phyloP scores from a whole-genome alignment of 1,284 basidiomycete species.

The Marasmius fiardii region DNA sequence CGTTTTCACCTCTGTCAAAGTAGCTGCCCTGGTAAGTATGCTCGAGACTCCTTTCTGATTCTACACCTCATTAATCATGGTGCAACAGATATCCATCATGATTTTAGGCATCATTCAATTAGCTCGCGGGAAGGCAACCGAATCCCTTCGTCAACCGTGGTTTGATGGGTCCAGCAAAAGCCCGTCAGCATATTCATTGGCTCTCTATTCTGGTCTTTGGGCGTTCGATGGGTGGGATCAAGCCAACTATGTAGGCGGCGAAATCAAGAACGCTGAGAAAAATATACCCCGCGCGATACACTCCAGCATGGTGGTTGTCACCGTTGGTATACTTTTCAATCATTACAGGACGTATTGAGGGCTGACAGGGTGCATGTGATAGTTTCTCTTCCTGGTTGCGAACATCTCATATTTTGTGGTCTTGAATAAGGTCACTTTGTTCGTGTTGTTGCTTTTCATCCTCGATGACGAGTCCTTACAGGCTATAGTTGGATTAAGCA shows the following conservation, averaged over 20 bases:
- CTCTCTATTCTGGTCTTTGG: slow-evolving; percentile 94
- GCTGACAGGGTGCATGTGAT: neutral
- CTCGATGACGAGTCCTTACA: slow-evolving; percentile 20
- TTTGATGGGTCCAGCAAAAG: slow-evolving; percentile 77
- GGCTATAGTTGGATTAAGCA: slow-evolving; percentile 70
- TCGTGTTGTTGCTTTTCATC: neutral
- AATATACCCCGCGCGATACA: slow-evolving; percentile 92
- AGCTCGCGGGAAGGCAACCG: slow-evolving; percentile 62
- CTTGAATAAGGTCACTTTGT: slow-evolving; percentile 65
- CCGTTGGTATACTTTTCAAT: slow-evolving; percentile 37
- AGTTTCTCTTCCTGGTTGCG: slow-evolving; percentile 76
- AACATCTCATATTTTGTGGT: slow-evolving; percentile 94
- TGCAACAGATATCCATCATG: slow-evolving; percentile 40
- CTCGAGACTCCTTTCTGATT: neutral
- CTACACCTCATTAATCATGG: neutral
- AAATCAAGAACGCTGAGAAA: slow-evolving; percentile 81
- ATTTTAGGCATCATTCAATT: slow-evolving; percentile 75
- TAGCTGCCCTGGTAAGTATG: slow-evolving; percentile 26
- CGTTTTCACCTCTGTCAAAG: slow-evolving; percentile 86
- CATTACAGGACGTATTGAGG: neutral
- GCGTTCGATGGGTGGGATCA: slow-evolving; percentile 96
- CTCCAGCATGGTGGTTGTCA: slow-evolving; percentile 79
- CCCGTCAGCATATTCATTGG: slow-evolving; percentile 86
- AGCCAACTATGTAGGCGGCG: slow-evolving; percentile 88
- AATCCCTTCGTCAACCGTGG: slow-evolving; percentile 59